phyloP scores from a whole-genome alignment of 2,329 filamentous ascomycete species.

The Diaporthe velutina region DNA sequence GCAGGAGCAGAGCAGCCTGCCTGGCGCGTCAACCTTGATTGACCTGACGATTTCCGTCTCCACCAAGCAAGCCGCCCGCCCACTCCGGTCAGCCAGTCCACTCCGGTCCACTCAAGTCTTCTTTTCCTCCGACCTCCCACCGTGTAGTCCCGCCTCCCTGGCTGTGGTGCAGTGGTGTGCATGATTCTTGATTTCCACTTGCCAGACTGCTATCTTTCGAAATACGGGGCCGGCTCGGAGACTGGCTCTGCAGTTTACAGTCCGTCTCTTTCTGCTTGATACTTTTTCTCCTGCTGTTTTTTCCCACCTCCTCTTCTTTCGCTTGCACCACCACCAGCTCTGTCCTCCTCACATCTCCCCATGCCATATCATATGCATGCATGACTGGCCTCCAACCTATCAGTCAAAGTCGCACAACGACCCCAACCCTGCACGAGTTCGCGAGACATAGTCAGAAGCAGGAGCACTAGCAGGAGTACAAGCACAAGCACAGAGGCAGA shows the following conservation, averaged over 20 bases:
- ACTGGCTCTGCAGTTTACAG: neutral
- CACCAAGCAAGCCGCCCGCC: slow-evolving; percentile 11
- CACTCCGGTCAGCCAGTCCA: slow-evolving; percentile 12
- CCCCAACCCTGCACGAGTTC: slow-evolving; percentile 14
- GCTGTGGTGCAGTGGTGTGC: slow-evolving; percentile 14
- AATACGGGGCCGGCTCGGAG: slow-evolving; percentile 24
- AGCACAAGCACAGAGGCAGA: slow-evolving; percentile 6
- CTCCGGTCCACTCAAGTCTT: neutral
- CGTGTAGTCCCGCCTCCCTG: slow-evolving; percentile 1
- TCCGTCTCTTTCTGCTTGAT: slow-evolving; percentile 17
- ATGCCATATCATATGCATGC: slow-evolving; percentile 7
- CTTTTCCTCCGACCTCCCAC: neutral
- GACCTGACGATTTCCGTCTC: neutral
- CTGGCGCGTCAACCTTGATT: neutral
- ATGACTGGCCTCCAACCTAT: neutral
- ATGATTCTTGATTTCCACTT: slow-evolving; percentile 29
- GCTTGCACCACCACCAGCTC: neutral
- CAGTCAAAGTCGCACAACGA: neutral
- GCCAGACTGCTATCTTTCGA: slow-evolving; percentile 25
- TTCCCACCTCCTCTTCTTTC: neutral
- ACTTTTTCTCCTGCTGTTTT: neutral
- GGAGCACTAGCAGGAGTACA: neutral
- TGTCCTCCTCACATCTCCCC: neutral
- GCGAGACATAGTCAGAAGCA: neutral
- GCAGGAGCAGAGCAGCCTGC: neutral